These are phyloP conservation scores for Lachancea thermotolerans DNA, from an alignment of 805 yeast genomes.

Conservation along the genomic window DNA sequence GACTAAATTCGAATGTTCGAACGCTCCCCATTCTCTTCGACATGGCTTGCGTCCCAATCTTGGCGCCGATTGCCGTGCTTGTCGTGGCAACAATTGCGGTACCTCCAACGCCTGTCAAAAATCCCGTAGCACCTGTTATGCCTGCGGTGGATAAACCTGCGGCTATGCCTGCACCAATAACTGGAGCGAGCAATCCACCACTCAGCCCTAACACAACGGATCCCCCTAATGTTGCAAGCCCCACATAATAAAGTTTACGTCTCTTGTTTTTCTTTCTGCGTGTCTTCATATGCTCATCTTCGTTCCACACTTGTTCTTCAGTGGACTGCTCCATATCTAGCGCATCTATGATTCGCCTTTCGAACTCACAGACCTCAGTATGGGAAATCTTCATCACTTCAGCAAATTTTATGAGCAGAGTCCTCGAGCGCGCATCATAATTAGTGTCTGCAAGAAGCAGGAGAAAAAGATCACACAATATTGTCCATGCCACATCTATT, in stretches of 20 bases:
- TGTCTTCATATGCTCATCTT: slow-evolving; percentile 55
- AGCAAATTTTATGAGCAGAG: slow-evolving; percentile 68
- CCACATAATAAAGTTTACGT: slow-evolving; percentile 76
- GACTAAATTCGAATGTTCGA: slow-evolving; percentile 86
- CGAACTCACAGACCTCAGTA: slow-evolving; percentile 82
- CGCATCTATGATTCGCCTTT: slow-evolving; percentile 82
- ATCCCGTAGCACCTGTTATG: slow-evolving; percentile 85
- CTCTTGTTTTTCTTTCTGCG: slow-evolving; percentile 62
- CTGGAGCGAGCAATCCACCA: slow-evolving; percentile 94
- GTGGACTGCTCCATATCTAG: slow-evolving; percentile 80
- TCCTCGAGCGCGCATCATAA: slow-evolving; percentile 84
- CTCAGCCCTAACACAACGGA: slow-evolving; percentile 89
- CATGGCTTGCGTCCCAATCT: slow-evolving; percentile 83
- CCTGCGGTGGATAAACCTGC: slow-evolving; percentile 96
- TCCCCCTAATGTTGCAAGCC: slow-evolving; percentile 94
- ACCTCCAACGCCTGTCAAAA: slow-evolving; percentile 95
- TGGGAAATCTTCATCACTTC: slow-evolving; percentile 46
- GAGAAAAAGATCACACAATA: slow-evolving; percentile 83
- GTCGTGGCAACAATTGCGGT: slow-evolving; percentile 89
- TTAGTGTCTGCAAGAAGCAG: slow-evolving; percentile 73
- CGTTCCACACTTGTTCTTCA: slow-evolving; percentile 68
- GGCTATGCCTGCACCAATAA: slow-evolving; percentile 96
- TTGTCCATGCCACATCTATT: slow-evolving; percentile 86
- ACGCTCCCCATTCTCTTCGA: slow-evolving; percentile 83
- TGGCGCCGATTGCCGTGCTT: slow-evolving; percentile 86